Percentiles rank a stretch among this genome's conserved stretches.
Evolutionary conservation across 2,329 filamentous ascomycete species (phyloP).

Genomic region (Aspergillus pseudoterreus): DNA sequence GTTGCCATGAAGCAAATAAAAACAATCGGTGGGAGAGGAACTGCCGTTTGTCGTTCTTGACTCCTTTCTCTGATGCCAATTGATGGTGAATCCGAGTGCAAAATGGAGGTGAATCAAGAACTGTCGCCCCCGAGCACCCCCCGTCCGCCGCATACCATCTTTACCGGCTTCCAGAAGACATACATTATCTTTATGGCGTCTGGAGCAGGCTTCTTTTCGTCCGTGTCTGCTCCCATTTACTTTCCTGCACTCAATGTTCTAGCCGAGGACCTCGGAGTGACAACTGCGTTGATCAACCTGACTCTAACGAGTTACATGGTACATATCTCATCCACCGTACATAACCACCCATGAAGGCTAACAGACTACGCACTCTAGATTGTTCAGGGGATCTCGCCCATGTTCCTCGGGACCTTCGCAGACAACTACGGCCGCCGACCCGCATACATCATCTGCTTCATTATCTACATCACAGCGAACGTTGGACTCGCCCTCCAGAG

Average conservation of each 20-base stretch:
- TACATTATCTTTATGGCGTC: constrained; percentile 23
- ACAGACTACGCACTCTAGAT: constrained; percentile 30
- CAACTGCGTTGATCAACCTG: constrained; percentile 41
- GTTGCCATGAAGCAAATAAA: too few species aligned
- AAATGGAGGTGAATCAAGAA: too few species aligned
- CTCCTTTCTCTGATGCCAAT: too few species aligned
- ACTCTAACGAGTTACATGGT: constrained; percentile 66
- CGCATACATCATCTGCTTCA: constrained; percentile 52
- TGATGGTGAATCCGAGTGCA: too few species aligned
- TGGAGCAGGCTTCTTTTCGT: constrained; percentile 42
- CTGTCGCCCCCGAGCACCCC: too few species aligned
- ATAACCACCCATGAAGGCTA: neutral
- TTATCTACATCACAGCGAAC: constrained; percentile 42
- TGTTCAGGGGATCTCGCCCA: constrained; percentile 52
- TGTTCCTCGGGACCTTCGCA: constrained; percentile 50
- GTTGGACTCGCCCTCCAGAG: constrained; percentile 38
- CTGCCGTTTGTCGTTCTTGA: too few species aligned
- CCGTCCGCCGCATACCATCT: neutral
- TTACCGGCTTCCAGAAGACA: neutral
- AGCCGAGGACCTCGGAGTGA: constrained; percentile 26
- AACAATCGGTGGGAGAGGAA: too few species aligned
- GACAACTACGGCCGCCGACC: constrained; percentile 51
- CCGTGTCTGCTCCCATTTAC: constrained; percentile 44
- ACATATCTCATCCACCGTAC: constrained; percentile 18
- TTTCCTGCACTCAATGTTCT: constrained; percentile 38